Evolutionary conservation across 495 filamentous ascomycete genomes (phyloP).

Genomic region (Aspergillus indologenus): DNA sequence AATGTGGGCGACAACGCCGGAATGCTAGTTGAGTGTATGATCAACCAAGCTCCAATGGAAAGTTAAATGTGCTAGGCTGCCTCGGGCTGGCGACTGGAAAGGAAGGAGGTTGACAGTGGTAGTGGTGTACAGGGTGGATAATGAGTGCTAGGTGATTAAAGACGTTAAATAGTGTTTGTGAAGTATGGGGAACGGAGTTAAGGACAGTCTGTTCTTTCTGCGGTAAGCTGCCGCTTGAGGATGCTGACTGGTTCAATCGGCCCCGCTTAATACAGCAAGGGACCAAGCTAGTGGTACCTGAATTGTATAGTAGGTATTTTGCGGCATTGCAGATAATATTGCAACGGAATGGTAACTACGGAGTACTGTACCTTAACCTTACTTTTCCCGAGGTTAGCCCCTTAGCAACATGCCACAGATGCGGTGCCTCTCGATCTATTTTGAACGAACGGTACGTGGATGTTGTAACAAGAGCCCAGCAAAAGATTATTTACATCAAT

Average conservation of each 20-base stretch:
- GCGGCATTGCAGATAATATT: background rate
- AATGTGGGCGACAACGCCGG: no score
- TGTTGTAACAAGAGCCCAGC: no score
- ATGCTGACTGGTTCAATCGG: conserved; percentile 27
- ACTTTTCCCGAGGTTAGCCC: no score
- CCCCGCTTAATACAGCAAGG: conserved; percentile 23
- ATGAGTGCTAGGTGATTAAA: conserved; percentile 26
- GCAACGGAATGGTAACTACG: background rate
- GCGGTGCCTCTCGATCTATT: no score
- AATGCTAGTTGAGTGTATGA: background rate
- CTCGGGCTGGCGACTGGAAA: conserved; percentile 1
- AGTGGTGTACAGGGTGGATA: conserved; percentile 10
- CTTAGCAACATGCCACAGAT: no score
- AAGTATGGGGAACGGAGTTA: conserved; percentile 25
- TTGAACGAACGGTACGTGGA: no score
- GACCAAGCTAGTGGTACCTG: conserved; percentile 7
- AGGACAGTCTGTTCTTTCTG: conserved; percentile 53
- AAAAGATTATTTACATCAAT: no score
- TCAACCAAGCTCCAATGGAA: background rate
- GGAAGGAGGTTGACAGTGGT: conserved; percentile 9
- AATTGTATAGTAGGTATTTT: background rate
- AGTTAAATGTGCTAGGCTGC: background rate
- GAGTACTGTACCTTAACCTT: no score
- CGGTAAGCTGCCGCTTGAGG: conserved; percentile 23
- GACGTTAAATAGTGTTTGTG: conserved; percentile 7